A percentile compares a stretch with the other conserved stretches of the same genome.
phyloP scores from a whole-genome alignment of 305 asterid genomes.

The Fraxinus floribunda region DNA sequence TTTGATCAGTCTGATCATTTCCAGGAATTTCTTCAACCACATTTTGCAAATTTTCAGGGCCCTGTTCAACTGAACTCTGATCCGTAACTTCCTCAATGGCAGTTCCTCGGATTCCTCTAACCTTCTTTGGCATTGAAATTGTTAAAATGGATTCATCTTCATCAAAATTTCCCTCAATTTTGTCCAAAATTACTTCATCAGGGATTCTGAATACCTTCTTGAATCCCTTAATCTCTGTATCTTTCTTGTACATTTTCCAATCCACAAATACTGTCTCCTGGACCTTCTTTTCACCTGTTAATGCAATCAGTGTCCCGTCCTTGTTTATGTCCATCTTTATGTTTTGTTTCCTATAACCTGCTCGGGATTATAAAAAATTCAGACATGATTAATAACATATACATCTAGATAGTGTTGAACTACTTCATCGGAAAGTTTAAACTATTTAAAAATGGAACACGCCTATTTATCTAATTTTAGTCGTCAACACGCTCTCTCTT shows the following conservation, averaged over 20 bases:
- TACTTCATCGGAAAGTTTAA: not conserved
- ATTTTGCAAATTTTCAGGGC: conserved; percentile 38
- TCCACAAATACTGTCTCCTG: conserved; percentile 61
- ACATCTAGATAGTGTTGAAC: not conserved
- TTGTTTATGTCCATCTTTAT: conserved; percentile 71
- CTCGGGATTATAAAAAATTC: not conserved
- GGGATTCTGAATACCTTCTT: conserved; percentile 76
- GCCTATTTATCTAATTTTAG: not conserved
- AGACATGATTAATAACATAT: not conserved
- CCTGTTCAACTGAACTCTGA: conserved; percentile 25
- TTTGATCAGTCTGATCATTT: conserved; percentile 18
- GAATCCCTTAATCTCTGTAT: conserved; percentile 45
- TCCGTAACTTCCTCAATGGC: conserved; percentile 62
- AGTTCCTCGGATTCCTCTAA: conserved; percentile 52
- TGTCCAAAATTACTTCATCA: conserved; percentile 60
- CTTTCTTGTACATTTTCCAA: conserved; percentile 55
- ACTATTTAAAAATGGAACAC: not conserved
- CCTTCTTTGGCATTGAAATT: conserved; percentile 71
- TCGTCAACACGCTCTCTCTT: not conserved
- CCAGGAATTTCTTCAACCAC: conserved; percentile 29
- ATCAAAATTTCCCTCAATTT: conserved; percentile 55
- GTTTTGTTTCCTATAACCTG: conserved; percentile 49
- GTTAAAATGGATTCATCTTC: conserved; percentile 55
- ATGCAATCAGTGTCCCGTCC: conserved; percentile 52
- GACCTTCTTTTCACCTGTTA: conserved; percentile 57